phyloP scores from a whole-genome alignment of 2,329 filamentous ascomycete species.

The Leptographium flavum region DNA sequence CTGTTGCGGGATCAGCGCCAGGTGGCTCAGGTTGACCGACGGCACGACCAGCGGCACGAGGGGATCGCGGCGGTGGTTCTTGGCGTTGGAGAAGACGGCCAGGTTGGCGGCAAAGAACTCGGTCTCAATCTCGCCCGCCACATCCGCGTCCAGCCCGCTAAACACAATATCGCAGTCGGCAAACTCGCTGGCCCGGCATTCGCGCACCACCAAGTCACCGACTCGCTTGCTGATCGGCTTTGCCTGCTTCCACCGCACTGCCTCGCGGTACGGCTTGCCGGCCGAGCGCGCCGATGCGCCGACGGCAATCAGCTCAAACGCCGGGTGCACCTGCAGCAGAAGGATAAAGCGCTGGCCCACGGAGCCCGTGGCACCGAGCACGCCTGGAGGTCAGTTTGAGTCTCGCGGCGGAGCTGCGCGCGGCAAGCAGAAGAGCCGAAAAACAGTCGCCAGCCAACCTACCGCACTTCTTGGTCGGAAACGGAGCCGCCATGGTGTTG shows the following conservation, averaged over 20 bases:
- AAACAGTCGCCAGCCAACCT: constrained; percentile 3
- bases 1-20: constrained; percentile 83
- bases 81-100: constrained; percentile 92
- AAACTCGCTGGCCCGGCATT: constrained; percentile 73
- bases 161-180: constrained; percentile 86
- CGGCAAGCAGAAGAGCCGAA: too few relatives aligned
- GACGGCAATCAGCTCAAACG: constrained; percentile 74
- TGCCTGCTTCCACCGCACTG: constrained; percentile 88
- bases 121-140: constrained; percentile 85
- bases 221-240: constrained; percentile 60
- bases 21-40: constrained; percentile 80
- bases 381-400: constrained; percentile 29
- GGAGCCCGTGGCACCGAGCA: constrained; percentile 84
- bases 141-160: constrained; percentile 80
- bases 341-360: constrained; percentile 94
- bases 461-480: constrained; percentile 14
- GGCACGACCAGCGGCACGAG: constrained; percentile 88
- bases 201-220: constrained; percentile 69
- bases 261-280: constrained; percentile 89
- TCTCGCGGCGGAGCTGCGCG: neutral
- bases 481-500: constrained; percentile 6
- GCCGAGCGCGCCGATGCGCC: constrained; percentile 82
- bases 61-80: constrained; percentile 88
- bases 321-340: constrained; percentile 74
- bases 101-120: constrained; percentile 80